Evolutionary conservation across 2,329 filamentous ascomycete genomes (phyloP).

Genomic region (Aspergillus puulaauensis): DNA sequence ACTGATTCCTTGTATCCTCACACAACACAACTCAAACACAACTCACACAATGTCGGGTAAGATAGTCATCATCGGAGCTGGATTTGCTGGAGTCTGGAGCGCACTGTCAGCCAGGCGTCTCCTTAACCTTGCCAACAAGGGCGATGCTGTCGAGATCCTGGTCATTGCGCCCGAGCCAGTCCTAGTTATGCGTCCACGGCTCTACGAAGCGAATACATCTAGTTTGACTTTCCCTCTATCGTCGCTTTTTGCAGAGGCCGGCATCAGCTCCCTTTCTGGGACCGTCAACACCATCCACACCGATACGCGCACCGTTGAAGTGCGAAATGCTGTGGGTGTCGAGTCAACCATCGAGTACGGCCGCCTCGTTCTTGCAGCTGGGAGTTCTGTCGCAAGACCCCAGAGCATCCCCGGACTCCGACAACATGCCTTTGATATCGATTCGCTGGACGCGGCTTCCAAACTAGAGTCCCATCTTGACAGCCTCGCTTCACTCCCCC

Average conservation of each 20-base stretch:
- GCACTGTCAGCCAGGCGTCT: slow-evolving; percentile 37
- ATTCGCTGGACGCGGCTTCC: slow-evolving; percentile 26
- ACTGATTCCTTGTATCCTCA: too few relatives aligned
- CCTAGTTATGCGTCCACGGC: slow-evolving; percentile 35
- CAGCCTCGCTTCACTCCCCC: slow-evolving; percentile 20
- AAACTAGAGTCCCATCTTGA: slow-evolving; percentile 32
- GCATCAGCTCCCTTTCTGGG: slow-evolving; percentile 24
- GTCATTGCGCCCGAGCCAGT: slow-evolving; percentile 34
- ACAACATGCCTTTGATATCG: slow-evolving; percentile 37
- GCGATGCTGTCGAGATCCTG: slow-evolving; percentile 25
- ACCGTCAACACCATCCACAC: slow-evolving; percentile 11
- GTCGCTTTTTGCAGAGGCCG: slow-evolving; percentile 27
- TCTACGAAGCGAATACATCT: slow-evolving; percentile 34
- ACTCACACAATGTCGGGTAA: slow-evolving; percentile 2
- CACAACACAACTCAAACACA: too few relatives aligned
- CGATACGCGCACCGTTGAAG: slow-evolving; percentile 16
- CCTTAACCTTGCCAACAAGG: slow-evolving; percentile 21
- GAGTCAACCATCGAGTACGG: slow-evolving; percentile 26
- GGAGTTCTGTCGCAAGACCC: slow-evolving; percentile 34
- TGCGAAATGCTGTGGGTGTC: slow-evolving; percentile 5
- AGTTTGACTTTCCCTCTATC: slow-evolving; percentile 21
- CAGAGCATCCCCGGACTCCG: slow-evolving; percentile 28
- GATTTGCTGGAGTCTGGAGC: slow-evolving; percentile 40
- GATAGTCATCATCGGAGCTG: slow-evolving; percentile 33
- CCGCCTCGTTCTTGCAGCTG: slow-evolving; percentile 39